Conservation (phyloP, 176 grass and related monocot species). For the Zea luxurians region DNA sequence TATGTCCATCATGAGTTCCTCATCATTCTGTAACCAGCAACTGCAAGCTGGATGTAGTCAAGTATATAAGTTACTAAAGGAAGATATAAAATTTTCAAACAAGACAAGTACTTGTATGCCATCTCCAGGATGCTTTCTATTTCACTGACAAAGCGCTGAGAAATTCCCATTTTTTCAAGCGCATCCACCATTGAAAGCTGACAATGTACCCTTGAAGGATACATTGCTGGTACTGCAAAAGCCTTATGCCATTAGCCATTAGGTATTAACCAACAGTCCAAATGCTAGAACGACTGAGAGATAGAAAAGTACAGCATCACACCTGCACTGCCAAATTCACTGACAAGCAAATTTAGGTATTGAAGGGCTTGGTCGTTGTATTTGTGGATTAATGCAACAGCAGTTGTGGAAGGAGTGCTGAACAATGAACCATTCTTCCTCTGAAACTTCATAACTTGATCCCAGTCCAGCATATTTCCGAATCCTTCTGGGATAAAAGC, state of each 20-base stretch:
- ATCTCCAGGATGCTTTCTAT: conserved; percentile 64
- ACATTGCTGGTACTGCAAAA: conserved; percentile 51
- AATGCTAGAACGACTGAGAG: background rate
- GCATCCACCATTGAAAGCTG: conserved; percentile 65
- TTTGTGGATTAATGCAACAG: conserved; percentile 44
- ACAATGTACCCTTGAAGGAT: conserved; percentile 44
- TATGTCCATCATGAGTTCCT: conserved; percentile 56
- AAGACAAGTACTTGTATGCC: conserved; percentile 48
- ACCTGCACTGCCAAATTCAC: conserved; percentile 65
- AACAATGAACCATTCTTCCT: conserved; percentile 76
- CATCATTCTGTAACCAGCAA: conserved; percentile 69
- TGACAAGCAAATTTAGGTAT: conserved; percentile 56
- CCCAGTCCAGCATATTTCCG: conserved; percentile 49
- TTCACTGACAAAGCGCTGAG: conserved; percentile 46
- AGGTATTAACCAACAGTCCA: conserved; percentile 9
- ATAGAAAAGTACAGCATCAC: background rate
- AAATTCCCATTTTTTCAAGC: conserved; percentile 68
- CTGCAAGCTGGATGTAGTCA: conserved; percentile 48
- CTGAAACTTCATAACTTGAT: conserved; percentile 63
- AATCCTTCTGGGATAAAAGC: conserved; percentile 76
- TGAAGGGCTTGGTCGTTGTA: conserved; percentile 58
- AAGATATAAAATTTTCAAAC: background rate
- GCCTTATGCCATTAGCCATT: background rate
- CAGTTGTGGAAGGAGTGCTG: conserved; percentile 67
- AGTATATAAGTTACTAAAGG: background rate